phyloP scores from a whole-genome alignment of 2,329 filamentous ascomycete genomes.

The Alternaria alternata region DNA sequence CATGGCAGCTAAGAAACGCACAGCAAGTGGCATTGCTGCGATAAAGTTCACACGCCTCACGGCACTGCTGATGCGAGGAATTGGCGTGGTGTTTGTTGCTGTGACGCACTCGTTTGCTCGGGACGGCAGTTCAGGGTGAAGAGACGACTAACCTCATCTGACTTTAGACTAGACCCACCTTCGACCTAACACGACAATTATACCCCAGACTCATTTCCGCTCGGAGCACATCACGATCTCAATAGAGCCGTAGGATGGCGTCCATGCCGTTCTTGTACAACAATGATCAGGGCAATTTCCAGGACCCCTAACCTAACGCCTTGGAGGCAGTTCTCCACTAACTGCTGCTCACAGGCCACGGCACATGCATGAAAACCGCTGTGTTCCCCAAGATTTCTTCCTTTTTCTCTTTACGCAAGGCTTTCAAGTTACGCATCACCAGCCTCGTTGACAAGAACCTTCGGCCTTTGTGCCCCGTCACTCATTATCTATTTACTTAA shows the following conservation, averaged over 20 bases:
- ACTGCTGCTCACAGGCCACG: constrained; percentile 27
- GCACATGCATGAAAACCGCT: constrained; percentile 42
- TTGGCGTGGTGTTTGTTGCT: constrained; percentile 13
- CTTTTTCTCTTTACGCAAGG: constrained; percentile 40
- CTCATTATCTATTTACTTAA: constrained; percentile 44
- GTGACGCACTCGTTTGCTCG: constrained; percentile 16
- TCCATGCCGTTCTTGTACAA: constrained; percentile 37
- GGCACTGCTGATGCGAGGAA: constrained; percentile 8
- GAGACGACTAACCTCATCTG: constrained; percentile 7
- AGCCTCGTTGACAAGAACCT: constrained; percentile 44
- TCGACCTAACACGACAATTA: constrained; percentile 14
- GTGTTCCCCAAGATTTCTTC: constrained; percentile 31
- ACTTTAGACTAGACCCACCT: not conserved
- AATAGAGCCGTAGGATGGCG: constrained; percentile 30
- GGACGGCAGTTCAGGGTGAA: constrained; percentile 17
- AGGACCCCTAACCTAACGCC: constrained; percentile 45
- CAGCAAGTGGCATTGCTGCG: not conserved
- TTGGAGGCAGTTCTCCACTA: constrained; percentile 22
- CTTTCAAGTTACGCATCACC: constrained; percentile 41
- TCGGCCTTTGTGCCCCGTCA: constrained; percentile 48
- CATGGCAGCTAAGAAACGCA: not conserved
- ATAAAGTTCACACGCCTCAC: constrained; percentile 1
- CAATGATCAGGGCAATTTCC: constrained; percentile 37
- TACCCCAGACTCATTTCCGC: constrained; percentile 47
- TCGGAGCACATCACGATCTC: constrained; percentile 35